Evolutionary conservation across 192 early-diverging fungal species (phyloP), one percentile per base, ranked within the genome.

Genomic region (Thoreauomyces humboldtii): DNA sequence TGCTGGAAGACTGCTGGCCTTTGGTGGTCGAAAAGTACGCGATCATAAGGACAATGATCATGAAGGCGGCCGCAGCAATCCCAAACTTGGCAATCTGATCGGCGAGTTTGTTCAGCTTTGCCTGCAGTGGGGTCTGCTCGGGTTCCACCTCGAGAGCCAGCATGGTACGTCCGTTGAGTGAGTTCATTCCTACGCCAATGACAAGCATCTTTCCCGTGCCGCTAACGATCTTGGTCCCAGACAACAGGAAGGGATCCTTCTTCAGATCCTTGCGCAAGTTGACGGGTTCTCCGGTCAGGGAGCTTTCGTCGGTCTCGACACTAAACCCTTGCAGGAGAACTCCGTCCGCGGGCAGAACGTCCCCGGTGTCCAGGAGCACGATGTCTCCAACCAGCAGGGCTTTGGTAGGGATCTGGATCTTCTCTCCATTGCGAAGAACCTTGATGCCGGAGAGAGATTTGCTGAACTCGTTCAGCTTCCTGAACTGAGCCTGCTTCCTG

Each of bases 281-380:
- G 50, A 92, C 83, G 1, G 92, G 89, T 77, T 98, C 96, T 53
- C 96, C 96, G 2, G 96, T 98, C 7, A 89, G 85, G 43, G 91
- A 86, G 34, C 86, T 89, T 72, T 98, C 96, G 77, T 98, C 96
- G 62, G 85, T 86, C 22, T 77, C 78, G 47, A 96, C 72, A 78
- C 93, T 91, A 75, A 89, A 89, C 14, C 87, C 89, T 48, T 74
- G 72, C 43, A 96, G 64, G 47, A 87, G 84, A 48, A 97, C 72
- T 65, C 92, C 94, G 69, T 98, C 96, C n/a, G 92, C 94, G 7
- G 93, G 88, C n/a, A 96, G 65, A 17, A 98, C 87, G 73, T 96
- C 95, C 59, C 96, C 96, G 4, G 91, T 89, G 59, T 91, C 89
- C 43, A 99, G 66, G 38, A 86, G 72, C 69, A 91, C 67, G 55